Conservation (phyloP, 371 early-diverging fungal species). For the Synchytrium microbalum region DNA sequence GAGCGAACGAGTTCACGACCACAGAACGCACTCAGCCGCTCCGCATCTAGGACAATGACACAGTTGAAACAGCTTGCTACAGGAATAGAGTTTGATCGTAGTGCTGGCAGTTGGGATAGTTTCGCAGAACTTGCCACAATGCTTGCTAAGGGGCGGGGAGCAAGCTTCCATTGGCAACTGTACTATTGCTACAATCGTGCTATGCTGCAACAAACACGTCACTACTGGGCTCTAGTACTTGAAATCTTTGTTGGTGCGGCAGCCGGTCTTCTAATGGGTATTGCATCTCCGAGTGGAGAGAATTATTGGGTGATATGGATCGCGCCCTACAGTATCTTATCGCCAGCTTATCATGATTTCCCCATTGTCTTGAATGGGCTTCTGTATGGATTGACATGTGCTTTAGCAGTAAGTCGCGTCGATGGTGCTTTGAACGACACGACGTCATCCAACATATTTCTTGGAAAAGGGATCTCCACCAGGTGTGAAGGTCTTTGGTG, state of each 20-base stretch:
- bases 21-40: too few relatives aligned
- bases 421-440: too few relatives aligned
- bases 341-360: conserved; percentile 21
- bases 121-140: neutral
- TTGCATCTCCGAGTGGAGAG: conserved; percentile 10
- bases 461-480: too few relatives aligned
- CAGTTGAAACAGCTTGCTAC: too few relatives aligned
- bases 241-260: conserved; percentile 7
- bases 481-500: conserved; percentile 34
- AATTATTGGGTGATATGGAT: neutral
- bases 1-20: too few relatives aligned
- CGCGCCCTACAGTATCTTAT: neutral
- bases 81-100: too few relatives aligned
- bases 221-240: neutral
- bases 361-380: conserved; percentile 28
- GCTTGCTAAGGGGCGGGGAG: conserved; percentile 5
- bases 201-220: conserved; percentile 2
- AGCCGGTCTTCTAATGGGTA: conserved; percentile 11
- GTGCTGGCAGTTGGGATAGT: too few relatives aligned
- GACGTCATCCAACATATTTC: too few relatives aligned
- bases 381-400: neutral
- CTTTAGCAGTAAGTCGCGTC: too few relatives aligned
- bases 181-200: conserved; percentile 7
- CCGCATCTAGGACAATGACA: too few relatives aligned
- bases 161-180: conserved; percentile 1